These are phyloP conservation scores for Tanacetum coccineum DNA, from an alignment of 129 eudicot species.

Conservation along the genomic window DNA sequence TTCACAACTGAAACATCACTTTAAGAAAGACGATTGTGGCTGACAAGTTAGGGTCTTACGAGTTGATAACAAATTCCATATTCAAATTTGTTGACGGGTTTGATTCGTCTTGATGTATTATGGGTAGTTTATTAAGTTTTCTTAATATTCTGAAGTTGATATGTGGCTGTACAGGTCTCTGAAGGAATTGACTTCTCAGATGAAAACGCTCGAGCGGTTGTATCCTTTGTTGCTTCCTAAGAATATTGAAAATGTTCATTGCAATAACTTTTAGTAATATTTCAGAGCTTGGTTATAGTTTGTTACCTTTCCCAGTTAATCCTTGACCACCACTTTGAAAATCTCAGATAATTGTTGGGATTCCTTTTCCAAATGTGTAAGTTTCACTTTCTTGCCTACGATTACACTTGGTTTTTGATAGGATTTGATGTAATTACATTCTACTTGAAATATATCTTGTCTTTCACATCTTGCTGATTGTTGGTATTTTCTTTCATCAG, in stretches of 20 bases:
- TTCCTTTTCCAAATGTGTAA: constrained; percentile 96
- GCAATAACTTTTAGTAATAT: constrained; percentile 3
- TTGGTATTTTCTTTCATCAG: constrained; percentile 33
- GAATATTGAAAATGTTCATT: constrained; percentile 35
- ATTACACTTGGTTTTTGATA: neutral
- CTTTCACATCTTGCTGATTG: constrained; percentile 16
- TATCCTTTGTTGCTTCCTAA: constrained; percentile 58
- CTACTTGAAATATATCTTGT: no score
- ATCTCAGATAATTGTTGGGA: constrained; percentile 79
- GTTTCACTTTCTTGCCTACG: constrained; percentile 18
- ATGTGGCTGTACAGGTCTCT: constrained; percentile 68
- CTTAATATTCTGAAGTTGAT: neutral
- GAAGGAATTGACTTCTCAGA: constrained; percentile 99
- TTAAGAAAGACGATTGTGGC: no score
- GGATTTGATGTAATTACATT: no score
- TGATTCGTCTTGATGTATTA: neutral
- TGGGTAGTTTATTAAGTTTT: neutral
- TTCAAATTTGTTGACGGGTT: no score
- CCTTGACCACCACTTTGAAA: constrained; percentile 43
- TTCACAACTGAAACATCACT: no score
- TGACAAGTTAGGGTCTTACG: no score
- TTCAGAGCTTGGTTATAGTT: constrained; percentile 64
- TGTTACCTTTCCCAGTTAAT: constrained; percentile 11
- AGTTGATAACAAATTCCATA: no score
- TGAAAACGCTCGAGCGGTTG: constrained; percentile 94